Base-by-base conservation (phyloP, 1,139 yeast species). In the Suhomyces yuchorum region DNA sequence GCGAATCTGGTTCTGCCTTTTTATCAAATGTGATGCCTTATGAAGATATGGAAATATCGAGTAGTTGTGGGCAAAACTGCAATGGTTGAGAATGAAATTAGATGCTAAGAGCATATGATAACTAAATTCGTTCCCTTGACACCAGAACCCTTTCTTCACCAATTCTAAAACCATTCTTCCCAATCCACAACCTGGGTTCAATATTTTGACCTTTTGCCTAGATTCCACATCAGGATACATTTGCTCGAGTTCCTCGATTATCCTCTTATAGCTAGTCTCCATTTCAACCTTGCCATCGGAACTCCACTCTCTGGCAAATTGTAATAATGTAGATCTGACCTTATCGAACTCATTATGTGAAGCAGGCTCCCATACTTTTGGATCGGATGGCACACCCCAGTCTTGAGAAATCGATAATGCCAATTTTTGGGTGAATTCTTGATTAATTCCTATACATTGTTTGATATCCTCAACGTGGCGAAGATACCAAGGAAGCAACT, bases 51-150 rank as follows among this genome's bases (percentile, higher is more conserved):
- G 90, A 57, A 75, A 76, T 0, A 84, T 62, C 2, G 73, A 65
- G 52, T 67, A 69, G 39, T 67, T 62, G 43, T 77, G 68, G 6
- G 68, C 64, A 44, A 64, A 60, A 34, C 63, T 66, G 24, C 82
- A 73, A 48, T 75, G 75, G 59, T 88, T 88, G 23, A 90, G 64
- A 8, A 90, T 65, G 53, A 74, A 84, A 56, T 80, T 81, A 11
- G 95, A 85, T 8, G 84, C 75, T 18, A 87, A 66, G 3, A 89
- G 68, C 96, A 90, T 89, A 59, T 86, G 95, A 58, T 84, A 85
- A 19, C 93, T 84, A 57, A 85, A 80, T 61, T 91, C 97, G 62
- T 89, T 90, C 0, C 96, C 97, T 56, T 87, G 91, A n/a, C 87
- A 81, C 65, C 77, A 67, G 62, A 84, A 88, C 1, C 96, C 96